phyloP scores from a whole-genome alignment of 208 protist species.

The Novymonas esmeraldas region DNA sequence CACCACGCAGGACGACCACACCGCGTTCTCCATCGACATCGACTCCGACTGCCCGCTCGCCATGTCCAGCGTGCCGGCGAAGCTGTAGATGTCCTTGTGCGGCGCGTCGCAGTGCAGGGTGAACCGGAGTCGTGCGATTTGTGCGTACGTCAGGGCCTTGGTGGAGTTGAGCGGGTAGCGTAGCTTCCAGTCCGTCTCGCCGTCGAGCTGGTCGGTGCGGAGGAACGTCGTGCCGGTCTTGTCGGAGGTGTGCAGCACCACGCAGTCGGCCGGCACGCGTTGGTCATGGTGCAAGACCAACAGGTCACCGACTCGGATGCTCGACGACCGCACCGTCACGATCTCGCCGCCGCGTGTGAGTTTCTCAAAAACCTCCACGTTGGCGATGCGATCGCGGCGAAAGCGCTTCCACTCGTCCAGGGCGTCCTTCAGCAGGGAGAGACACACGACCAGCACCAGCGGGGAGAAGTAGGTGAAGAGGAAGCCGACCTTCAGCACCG shows the following conservation, averaged over 20 bases:
- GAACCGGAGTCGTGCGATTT: slow-evolving; percentile 43
- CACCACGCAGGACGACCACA: slow-evolving; percentile 98
- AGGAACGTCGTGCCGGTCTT: slow-evolving; percentile 96
- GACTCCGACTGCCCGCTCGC: slow-evolving; percentile 67
- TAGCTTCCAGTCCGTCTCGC: slow-evolving; percentile 99
- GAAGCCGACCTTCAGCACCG: slow-evolving; percentile 88
- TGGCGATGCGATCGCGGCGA: slow-evolving; percentile 84
- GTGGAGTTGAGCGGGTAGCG: slow-evolving; percentile 69
- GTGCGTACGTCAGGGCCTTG: slow-evolving; percentile 34
- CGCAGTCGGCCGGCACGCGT: slow-evolving; percentile 96
- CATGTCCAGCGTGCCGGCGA: slow-evolving; percentile 87
- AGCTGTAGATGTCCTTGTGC: slow-evolving; percentile 97
- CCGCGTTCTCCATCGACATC: slow-evolving; percentile 94
- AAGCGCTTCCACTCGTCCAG: slow-evolving; percentile 95
- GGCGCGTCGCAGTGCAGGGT: slow-evolving; percentile 78
- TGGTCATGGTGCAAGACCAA: slow-evolving; percentile 93
- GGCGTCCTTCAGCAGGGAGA: slow-evolving; percentile 94
- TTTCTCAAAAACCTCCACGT: slow-evolving; percentile 75
- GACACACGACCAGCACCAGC: slow-evolving; percentile 88
- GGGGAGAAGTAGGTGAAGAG: slow-evolving; percentile 97
- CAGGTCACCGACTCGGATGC: slow-evolving; percentile 96
- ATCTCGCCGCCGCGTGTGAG: slow-evolving; percentile 54
- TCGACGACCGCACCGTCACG: slow-evolving; percentile 54
- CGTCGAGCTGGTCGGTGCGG: slow-evolving; percentile 99
- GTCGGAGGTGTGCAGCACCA: slow-evolving; percentile 97